Percentiles rank a stretch among this genome's conserved stretches.
Evolutionary conservation across 1,139 yeast species (phyloP).

Genomic region (Debaryomycetaceae sp.): DNA sequence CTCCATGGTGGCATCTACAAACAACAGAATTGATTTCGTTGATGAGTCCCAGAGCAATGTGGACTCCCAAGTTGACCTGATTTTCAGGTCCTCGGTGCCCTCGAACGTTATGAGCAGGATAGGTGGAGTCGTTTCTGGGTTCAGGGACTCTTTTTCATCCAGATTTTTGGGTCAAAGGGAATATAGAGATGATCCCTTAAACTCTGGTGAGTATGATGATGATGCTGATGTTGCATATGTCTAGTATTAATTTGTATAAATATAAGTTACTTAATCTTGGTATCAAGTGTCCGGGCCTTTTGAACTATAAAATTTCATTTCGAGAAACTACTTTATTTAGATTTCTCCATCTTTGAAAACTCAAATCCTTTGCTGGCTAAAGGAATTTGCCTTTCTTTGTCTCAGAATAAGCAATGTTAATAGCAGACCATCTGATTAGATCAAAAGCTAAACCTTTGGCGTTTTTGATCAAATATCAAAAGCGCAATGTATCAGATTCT

Average conservation of each 20-base stretch:
- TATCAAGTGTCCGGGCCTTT: too few species aligned
- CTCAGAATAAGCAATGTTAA: not conserved
- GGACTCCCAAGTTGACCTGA: not conserved
- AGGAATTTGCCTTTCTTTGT: not conserved
- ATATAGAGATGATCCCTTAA: slow-evolving; percentile 16
- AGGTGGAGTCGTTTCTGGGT: slow-evolving; percentile 23
- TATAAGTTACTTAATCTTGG: too few species aligned
- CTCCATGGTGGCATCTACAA: slow-evolving; percentile 10
- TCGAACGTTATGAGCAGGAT: slow-evolving; percentile 21
- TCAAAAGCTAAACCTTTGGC: not conserved
- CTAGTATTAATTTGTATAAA: not conserved
- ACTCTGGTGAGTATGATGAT: slow-evolving; percentile 8
- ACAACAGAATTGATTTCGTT: slow-evolving; percentile 12
- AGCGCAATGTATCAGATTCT: slow-evolving; percentile 17
- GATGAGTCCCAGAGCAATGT: slow-evolving; percentile 5
- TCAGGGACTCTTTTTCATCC: slow-evolving; percentile 16
- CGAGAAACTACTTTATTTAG: too few species aligned
- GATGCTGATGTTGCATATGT: not conserved
- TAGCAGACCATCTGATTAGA: not conserved
- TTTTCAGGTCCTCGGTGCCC: not conserved
- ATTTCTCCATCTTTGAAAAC: not conserved
- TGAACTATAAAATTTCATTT: too few species aligned
- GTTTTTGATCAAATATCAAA: not conserved
- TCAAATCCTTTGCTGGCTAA: not conserved
- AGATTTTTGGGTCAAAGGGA: slow-evolving; percentile 10